phyloP scores from a whole-genome alignment of 148 eudicot genomes.

The Chenopodium formosanum region DNA sequence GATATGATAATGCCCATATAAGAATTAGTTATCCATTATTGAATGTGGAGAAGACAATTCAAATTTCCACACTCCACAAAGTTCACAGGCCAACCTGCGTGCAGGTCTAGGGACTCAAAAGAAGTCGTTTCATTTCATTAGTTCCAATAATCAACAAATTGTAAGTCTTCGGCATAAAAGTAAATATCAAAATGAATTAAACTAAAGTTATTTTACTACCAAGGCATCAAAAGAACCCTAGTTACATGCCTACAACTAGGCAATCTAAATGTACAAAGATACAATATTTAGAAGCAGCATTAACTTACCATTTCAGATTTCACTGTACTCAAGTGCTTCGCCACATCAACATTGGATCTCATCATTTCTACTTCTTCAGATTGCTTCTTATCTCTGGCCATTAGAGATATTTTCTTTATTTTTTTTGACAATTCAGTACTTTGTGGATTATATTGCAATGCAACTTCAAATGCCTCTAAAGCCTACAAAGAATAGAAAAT shows the following conservation, averaged over 20 bases:
- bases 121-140: background rate
- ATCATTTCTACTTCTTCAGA: conserved; percentile 69
- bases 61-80: background rate
- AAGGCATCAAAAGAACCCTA: background rate
- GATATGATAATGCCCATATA: background rate
- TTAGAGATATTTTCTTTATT: conserved; percentile 75
- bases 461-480: conserved; percentile 68
- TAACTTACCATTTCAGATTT: conserved; percentile 77
- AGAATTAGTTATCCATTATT: background rate
- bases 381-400: conserved; percentile 72
- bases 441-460: conserved; percentile 73
- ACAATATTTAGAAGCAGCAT: conserved; percentile 7
- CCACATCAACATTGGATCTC: conserved; percentile 79
- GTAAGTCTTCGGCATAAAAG: background rate
- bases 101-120: background rate
- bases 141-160: background rate
- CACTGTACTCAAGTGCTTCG: conserved; percentile 60
- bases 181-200: too few relatives aligned
- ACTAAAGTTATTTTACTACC: background rate
- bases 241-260: background rate
- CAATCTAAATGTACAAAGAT: background rate
- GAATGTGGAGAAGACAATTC: background rate
- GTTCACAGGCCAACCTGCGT: background rate
- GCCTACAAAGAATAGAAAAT: conserved; percentile 51
- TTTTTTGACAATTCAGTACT: conserved; percentile 87